Base-by-base conservation (phyloP, 768 basidiomycete genomes). In the Pholiota molesta region DNA sequence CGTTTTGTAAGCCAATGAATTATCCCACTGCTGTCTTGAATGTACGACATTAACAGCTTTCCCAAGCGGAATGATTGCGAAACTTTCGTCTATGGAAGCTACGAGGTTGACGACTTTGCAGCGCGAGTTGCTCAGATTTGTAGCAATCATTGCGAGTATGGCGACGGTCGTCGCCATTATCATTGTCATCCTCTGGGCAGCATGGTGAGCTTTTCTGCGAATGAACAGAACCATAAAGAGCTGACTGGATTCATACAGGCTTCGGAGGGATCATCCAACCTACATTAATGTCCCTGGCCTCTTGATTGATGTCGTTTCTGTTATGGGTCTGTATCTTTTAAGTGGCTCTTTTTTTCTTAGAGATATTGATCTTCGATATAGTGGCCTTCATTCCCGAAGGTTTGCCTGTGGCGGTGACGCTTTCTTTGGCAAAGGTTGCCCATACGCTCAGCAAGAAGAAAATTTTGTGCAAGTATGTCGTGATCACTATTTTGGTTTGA, bases 291-390 rank as follows among this genome's bases (percentile, higher is more conserved):
- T 82, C 0, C 77, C 84, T 1, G 68, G 51, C 2, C 77, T 87
- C 28, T 77, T 89, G 31, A 80, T 86, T 71, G 82, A 87, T 63
- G 72, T 85, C 29, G 85, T 88, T 28, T 84, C 83, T 0, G 83
- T 87, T 31, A 78, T 78, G 72, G 80, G 74, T 74, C 68, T 57
- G 69, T 76, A 60, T 26, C 60, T 23, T 66, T 57, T n/a, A 52
- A 3, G 54, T 59, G 16, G 1, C 51, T 16, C 29, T 57, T 23
- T 17, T 13, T 17, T 17, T n/a, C 21, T 13, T 28, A 53, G n/a
- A 6, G 33, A 17, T 37, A 23, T 29, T 11, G 33, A n/a, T 39
- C 47, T 28, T 39, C 60, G 37, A 9, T 52, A 78, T 80, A 72
- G 81, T 84, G 35, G 70, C 70, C 11, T 74, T 75, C 57, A 73